A percentile compares a stretch with the other conserved stretches of the same genome.
Conservation (phyloP, 2,329 filamentous ascomycete genomes). For the Cercospora brassicicola region DNA sequence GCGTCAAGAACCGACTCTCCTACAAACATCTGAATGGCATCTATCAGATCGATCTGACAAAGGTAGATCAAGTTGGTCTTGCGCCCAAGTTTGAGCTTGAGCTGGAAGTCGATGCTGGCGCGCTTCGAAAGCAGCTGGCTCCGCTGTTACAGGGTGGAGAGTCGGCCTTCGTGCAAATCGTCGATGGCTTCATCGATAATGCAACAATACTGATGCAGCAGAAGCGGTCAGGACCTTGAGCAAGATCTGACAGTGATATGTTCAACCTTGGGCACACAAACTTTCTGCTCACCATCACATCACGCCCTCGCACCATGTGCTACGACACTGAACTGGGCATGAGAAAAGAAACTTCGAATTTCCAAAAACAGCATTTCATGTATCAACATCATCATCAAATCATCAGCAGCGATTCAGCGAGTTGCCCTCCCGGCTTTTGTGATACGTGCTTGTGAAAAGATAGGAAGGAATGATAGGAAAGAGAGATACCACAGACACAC, state of each 20-base stretch:
- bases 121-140: slow-evolving; percentile 66
- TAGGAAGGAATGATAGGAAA: background rate
- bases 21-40: slow-evolving; percentile 73
- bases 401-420: background rate
- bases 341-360: background rate
- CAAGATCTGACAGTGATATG: too few species aligned
- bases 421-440: background rate
- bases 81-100: slow-evolving; percentile 78
- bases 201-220: slow-evolving; percentile 55
- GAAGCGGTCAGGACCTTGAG: slow-evolving; percentile 1
- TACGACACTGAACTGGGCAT: background rate
- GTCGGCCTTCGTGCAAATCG: slow-evolving; percentile 65
- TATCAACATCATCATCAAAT: background rate
- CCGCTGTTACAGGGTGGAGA: slow-evolving; percentile 54
- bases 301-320: background rate
- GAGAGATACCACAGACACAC: background rate
- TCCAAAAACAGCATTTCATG: background rate
- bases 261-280: background rate
- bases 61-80: slow-evolving; percentile 63
- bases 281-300: background rate
- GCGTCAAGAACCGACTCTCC: slow-evolving; percentile 80
- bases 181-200: slow-evolving; percentile 75
- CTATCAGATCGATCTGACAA: slow-evolving; percentile 90
- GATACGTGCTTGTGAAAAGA: background rate
- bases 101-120: slow-evolving; percentile 66